Conservation (phyloP, 106 monocot genomes). For the Allium cepa region DNA sequence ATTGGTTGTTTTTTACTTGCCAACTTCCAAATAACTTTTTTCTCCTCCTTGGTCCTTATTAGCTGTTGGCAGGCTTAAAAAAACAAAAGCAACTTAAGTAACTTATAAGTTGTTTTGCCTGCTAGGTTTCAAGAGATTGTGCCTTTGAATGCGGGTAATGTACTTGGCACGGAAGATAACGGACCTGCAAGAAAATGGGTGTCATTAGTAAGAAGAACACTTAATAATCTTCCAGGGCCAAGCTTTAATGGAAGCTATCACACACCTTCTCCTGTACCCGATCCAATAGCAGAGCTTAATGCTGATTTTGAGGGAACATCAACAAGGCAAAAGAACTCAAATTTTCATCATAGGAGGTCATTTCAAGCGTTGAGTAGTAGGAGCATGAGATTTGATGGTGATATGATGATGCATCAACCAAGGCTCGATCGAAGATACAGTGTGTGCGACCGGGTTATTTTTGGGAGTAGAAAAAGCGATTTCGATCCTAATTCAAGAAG, state of each 20-base stretch:
- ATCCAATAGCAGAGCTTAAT: conserved; percentile 48
- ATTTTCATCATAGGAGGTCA: conserved; percentile 47
- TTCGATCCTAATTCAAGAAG: conserved; percentile 51
- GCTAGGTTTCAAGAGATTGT: conserved; percentile 70
- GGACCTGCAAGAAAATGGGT: conserved; percentile 72
- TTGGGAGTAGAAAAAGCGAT: conserved; percentile 58
- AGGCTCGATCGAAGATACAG: conserved; percentile 35
- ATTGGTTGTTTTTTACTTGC: too few species aligned
- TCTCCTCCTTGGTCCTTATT: too few species aligned
- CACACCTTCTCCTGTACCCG: conserved; percentile 57
- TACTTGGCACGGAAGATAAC: conserved; percentile 65
- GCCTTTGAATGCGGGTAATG: conserved; percentile 73
- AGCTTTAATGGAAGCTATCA: conserved; percentile 25
- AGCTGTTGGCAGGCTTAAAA: too few species aligned
- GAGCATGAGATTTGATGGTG: conserved; percentile 56
- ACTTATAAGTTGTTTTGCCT: not conserved
- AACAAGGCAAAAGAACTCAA: conserved; percentile 34
- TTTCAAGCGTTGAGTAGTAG: conserved; percentile 43
- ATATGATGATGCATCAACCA: conserved; percentile 29
- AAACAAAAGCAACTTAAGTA: too few species aligned
- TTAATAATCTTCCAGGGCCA: conserved; percentile 48
- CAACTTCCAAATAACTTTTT: too few species aligned
- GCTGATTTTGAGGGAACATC: conserved; percentile 52
- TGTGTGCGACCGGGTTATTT: conserved; percentile 54
- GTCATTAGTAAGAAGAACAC: conserved; percentile 47